Evolutionary conservation across 768 basidiomycete species (phyloP).

Genomic region (Leccinum disarticulatum): DNA sequence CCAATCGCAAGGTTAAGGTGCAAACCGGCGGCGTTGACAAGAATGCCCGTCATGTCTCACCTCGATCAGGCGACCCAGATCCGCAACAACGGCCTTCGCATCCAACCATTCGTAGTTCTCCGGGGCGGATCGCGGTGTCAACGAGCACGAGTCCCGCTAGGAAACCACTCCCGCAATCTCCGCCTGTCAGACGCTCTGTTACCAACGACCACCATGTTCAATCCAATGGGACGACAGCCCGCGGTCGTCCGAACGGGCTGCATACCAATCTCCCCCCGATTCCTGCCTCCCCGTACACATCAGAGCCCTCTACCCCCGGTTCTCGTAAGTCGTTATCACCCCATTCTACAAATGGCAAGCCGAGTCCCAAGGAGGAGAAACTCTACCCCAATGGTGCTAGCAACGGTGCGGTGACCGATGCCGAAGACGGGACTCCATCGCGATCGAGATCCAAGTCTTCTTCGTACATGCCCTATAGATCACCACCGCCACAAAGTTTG

Average conservation of each 20-base stretch:
- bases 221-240: constrained; percentile 24
- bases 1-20: constrained; percentile 38
- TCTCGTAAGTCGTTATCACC: constrained; percentile 46
- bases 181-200: constrained; percentile 32
- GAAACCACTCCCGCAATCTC: constrained; percentile 22
- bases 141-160: constrained; percentile 27
- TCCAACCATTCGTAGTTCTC: constrained; percentile 35
- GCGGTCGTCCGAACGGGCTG: constrained; percentile 35
- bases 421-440: constrained; percentile 41
- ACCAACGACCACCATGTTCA: constrained; percentile 32
- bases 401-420: constrained; percentile 28
- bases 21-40: constrained; percentile 36
- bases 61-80: constrained; percentile 28
- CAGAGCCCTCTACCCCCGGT: constrained; percentile 59
- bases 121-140: constrained; percentile 30
- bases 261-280: constrained; percentile 54
- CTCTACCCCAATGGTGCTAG: constrained; percentile 26
- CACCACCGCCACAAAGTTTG: constrained; percentile 67
- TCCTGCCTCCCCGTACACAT: constrained; percentile 65
- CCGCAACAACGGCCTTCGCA: constrained; percentile 31
- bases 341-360: constrained; percentile 35
- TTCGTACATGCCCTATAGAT: constrained; percentile 52
- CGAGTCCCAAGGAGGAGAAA: constrained; percentile 36
- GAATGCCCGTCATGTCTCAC: constrained; percentile 33
- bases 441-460: constrained; percentile 54